Base-by-base conservation (phyloP, 106 monocot genomes). In the Dendrobium chrysotoxum region DNA sequence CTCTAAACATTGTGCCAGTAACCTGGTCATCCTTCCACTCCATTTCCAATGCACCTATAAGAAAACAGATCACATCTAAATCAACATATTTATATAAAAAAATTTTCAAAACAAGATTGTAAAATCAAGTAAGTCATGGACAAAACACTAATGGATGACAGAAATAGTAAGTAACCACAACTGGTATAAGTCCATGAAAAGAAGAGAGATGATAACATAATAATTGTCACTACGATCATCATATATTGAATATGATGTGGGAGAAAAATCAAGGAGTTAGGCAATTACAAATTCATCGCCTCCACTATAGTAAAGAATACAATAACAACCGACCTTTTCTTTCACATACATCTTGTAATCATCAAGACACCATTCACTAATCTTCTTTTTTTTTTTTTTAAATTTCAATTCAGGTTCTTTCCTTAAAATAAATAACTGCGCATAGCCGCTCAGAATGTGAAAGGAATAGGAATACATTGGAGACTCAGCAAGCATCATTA, bases 1-100 rank as follows among this genome's bases (percentile, higher is more conserved):
- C 83, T 99, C 99, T 81, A 99, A 85, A 85, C 95, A 99, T 72
- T 99, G 99, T 40, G 87, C 88, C 31, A 99, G 85, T 76, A 95
- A 83, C 40, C 87, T 80, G 0, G 99, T 99, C 12, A 99, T 89
- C 77, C 85, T 91, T 81, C 85, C 82, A 85, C 89, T 93, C 99
- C 99, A 99, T 82, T 93, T 99, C 77, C 83, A 82, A 77, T 95
- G 92, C 54, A 92, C 92, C 97, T 97, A 72, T n/a, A 78, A 53
- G 39, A 70, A 70, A 35, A 31, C 65, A 61, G 17, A 64, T n/a
- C 77, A 58, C 28, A 74, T 74, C 6, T 42, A 74, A 21, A 42
- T 42, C 39, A n/a, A 42, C 41, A 42, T 74, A 74, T 28, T 41
- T 40, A 28, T 20, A 74, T 74, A 21, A 41, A 74, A 71, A 64